Evolutionary conservation across 345 rosid species (phyloP).

Genomic region (Linum tenue): DNA sequence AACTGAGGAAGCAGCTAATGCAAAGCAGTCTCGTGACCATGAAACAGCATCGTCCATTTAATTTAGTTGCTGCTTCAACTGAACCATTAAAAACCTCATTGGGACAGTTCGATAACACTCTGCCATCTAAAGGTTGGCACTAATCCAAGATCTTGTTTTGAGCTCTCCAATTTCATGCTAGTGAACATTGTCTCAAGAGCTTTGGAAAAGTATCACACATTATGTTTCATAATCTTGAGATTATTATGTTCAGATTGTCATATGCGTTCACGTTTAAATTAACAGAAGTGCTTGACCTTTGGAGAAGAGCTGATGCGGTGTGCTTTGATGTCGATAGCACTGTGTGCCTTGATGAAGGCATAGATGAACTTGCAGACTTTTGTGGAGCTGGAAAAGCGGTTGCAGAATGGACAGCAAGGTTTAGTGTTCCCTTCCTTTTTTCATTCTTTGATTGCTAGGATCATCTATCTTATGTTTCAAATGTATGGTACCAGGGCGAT

Average conservation of each 20-base stretch:
- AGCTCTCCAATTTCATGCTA: background rate
- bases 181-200: background rate
- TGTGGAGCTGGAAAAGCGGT: slow-evolving; percentile 98
- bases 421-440: slow-evolving; percentile 14
- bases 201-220: background rate
- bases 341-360: slow-evolving; percentile 90
- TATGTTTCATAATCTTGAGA: background rate
- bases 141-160: background rate
- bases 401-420: slow-evolving; percentile 97
- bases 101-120: background rate
- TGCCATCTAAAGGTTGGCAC: slow-evolving; percentile 3
- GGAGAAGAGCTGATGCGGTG: slow-evolving; percentile 72
- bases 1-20: background rate
- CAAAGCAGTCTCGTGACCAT: background rate
- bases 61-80: background rate
- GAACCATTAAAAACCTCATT: background rate
- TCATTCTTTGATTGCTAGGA: background rate
- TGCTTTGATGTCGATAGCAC: slow-evolving; percentile 99
- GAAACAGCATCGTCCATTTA: background rate
- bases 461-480: background rate
- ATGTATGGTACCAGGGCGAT: slow-evolving; percentile 59
- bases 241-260: background rate
- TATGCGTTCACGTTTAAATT: slow-evolving; percentile 13
- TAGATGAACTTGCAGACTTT: slow-evolving; percentile 93
- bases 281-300: slow-evolving; percentile 61